Conservation (phyloP, 495 filamentous ascomycete species). For the Penicillium malachiteum region DNA sequence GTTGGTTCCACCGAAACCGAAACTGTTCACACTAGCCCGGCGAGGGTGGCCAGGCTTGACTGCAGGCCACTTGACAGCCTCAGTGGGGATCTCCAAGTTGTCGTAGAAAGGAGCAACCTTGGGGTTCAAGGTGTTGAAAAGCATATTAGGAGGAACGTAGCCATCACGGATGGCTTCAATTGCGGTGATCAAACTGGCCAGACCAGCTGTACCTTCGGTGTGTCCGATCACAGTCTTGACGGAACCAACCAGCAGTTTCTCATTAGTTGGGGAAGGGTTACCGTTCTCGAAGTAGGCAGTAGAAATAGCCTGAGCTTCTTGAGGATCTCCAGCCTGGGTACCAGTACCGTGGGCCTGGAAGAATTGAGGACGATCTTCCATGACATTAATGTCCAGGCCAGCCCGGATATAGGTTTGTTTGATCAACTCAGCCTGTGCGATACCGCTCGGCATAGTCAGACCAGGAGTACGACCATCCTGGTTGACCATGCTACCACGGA, state of each 20-base stretch:
- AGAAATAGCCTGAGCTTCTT: slow-evolving; percentile 40
- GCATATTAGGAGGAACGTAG: slow-evolving; percentile 52
- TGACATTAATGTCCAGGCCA: slow-evolving; percentile 29
- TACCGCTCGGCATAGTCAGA: slow-evolving; percentile 35
- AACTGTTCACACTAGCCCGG: slow-evolving; percentile 60
- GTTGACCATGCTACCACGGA: slow-evolving; percentile 38
- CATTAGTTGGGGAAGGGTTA: not conserved
- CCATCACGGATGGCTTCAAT: slow-evolving; percentile 45
- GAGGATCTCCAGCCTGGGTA: slow-evolving; percentile 53
- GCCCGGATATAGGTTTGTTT: slow-evolving; percentile 30
- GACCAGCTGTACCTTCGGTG: slow-evolving; percentile 50
- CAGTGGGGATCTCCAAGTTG: slow-evolving; percentile 43
- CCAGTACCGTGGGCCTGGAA: slow-evolving; percentile 38
- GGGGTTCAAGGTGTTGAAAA: slow-evolving; percentile 49
- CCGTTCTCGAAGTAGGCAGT: not conserved
- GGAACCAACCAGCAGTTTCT: slow-evolving; percentile 39
- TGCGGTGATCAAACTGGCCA: slow-evolving; percentile 59
- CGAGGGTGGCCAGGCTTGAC: slow-evolving; percentile 33
- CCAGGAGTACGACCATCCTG: slow-evolving; percentile 38
- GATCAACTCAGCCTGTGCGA: slow-evolving; percentile 35
- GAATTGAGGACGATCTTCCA: slow-evolving; percentile 32
- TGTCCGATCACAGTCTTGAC: slow-evolving; percentile 55
- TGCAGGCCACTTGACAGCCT: slow-evolving; percentile 16
- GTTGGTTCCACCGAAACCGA: slow-evolving; percentile 63
- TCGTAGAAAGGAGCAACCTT: slow-evolving; percentile 37